A percentile compares a stretch with the other conserved stretches of the same genome.
Evolutionary conservation across 495 filamentous ascomycete genomes (phyloP).

Genomic region (Hypomontagnella submonticulosa): DNA sequence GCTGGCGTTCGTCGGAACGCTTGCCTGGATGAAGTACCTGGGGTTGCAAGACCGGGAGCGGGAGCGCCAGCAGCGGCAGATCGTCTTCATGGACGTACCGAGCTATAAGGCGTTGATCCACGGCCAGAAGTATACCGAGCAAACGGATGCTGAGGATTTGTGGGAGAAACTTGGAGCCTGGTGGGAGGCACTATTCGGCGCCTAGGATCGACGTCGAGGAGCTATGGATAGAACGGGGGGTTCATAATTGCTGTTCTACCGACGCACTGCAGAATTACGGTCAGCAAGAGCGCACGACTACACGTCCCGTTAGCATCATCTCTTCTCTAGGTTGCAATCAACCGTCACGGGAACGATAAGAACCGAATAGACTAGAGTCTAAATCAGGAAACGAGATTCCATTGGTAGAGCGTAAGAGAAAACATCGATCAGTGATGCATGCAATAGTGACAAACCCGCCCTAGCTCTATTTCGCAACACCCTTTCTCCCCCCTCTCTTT

Average conservation of each 20-base stretch:
- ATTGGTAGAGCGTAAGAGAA: conserved; percentile 30
- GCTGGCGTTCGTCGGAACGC: neutral
- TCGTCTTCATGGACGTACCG: neutral
- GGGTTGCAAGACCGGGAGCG: neutral
- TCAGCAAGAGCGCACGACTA: no score
- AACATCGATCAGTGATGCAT: conserved; percentile 36
- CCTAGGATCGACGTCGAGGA: no score
- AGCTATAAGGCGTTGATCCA: neutral
- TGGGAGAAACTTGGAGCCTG: no score
- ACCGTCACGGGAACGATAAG: conserved; percentile 13
- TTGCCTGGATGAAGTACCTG: neutral
- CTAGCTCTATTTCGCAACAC: conserved; percentile 45
- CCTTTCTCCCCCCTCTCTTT: conserved; percentile 33
- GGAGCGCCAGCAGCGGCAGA: neutral
- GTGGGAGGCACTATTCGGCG: no score
- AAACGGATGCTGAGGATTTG: no score
- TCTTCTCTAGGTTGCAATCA: neutral
- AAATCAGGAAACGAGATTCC: conserved; percentile 30
- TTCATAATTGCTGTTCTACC: no score
- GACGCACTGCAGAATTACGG: no score
- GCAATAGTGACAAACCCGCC: conserved; percentile 47
- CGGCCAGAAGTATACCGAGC: neutral
- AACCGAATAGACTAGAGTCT: neutral
- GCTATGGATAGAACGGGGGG: no score
- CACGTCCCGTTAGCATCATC: conserved; percentile 2